Base-by-base conservation (phyloP, 257 asterid species). In the Solanum chilense region DNA sequence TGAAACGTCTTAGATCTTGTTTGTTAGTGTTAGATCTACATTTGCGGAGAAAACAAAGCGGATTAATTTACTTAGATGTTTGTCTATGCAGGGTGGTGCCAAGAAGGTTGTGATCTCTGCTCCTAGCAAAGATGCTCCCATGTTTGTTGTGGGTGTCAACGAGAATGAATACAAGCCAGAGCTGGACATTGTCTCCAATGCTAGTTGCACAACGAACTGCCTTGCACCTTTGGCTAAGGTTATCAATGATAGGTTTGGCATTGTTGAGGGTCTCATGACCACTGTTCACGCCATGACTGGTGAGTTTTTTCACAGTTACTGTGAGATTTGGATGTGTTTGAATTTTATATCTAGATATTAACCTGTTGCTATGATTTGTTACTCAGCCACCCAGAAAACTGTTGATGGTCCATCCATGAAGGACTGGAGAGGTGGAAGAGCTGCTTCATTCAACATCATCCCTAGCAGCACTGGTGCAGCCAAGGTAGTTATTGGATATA, bases 361-460 rank as follows among this genome's bases (percentile, higher is more conserved):
- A 45, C 71, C 3, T 86, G 16, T 12, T 60, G 39, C 31, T 4
- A 21, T 80, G 5, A 2, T 84, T n/a, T 85, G 45, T 62, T 20
- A 1, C 89, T 13, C 31, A 92, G 93, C 95, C 31, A 93, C 97
- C 73, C 98, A 95, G 85, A 95, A 93, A 90, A 95, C 98, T 11
- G 98, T 95, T 29, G 98, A 95, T 89, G 98, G 98, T 31, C 98
- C 98, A 27, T 95, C 98, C 21, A 90, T 89, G 90, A 95, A 95
- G 95, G 98, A 95, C 93, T 95, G 98, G 97, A 93, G 97, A 90
- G 97, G 98, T 88, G 98, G 98, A 90, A 94, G 98, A 86, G 98
- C 97, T 66, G 98, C 98, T 60, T 94, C 98, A 52, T 95, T 94
- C 91, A 95, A 94, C 93, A 93, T 95, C 85, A 94, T 94, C 85